Base-by-base conservation (phyloP, 2,329 filamentous ascomycete genomes). In the Lecanicillium sp. region DNA sequence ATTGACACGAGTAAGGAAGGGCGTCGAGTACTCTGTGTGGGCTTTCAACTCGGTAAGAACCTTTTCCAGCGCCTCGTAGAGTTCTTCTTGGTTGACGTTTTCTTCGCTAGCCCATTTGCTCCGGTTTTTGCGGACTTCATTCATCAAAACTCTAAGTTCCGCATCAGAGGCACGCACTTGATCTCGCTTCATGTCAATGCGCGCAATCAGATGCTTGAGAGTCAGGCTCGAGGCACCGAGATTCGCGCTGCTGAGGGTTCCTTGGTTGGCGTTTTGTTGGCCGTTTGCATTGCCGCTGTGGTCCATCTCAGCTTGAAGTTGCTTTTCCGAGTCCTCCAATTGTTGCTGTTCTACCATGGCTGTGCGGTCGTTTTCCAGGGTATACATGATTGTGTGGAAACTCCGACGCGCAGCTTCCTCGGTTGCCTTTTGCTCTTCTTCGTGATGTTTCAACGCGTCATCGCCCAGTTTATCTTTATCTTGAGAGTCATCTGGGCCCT, bases 31-130 rank as follows among this genome's bases (percentile, higher is more conserved):
- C 60, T 98, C 92, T 2, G 88, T 95, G 67, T 94, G 89, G 27
- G 92, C 92, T 62, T 96, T 96, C 40, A 98, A 78, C 59, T 96
- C 90, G 54, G 89, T 94, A 53, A 98, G 71, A 37, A 98, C 92
- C 65, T 96, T 96, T 59, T 98, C 92, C 12, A 92, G 73, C 9
- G 92, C 87, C 65, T 98, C 92, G 57, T 98, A 98, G 5, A 98
- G 72, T 62, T 98, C 92, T 61, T 98, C 92, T 62, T 98, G 92
- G 43, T 92, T 90, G 45, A 98, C 83, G 50, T 94, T 92, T 51
- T 98, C 92, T 60, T 96, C 92, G 58, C 85, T 96, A 4, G 92
- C 90, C 92, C 92, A 98, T 64, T 98, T 98, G 62, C 90, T 96
- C 52, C 92, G 75, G 51, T 96, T 96, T 62, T 96, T 98, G 47